phyloP scores from a whole-genome alignment of 495 filamentous ascomycete species.

The Pyrenopolyporus hunteri region DNA sequence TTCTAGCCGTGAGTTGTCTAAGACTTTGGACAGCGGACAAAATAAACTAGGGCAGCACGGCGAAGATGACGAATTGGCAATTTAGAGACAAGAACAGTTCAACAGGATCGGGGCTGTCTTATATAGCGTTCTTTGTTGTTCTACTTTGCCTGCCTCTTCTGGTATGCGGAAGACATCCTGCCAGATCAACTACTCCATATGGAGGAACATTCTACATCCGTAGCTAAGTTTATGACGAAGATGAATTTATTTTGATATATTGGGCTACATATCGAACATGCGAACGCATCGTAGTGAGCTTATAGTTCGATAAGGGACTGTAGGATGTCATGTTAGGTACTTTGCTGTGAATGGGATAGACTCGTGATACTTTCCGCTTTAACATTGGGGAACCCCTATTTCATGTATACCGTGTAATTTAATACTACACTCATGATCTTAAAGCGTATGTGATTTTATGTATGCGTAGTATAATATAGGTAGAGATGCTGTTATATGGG shows the following conservation, averaged over 20 bases:
- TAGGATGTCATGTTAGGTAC: constrained; percentile 33
- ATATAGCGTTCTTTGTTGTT: constrained; percentile 29
- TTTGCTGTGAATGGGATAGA: constrained; percentile 17
- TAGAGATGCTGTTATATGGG: too few relatives aligned
- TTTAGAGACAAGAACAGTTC: constrained; percentile 30
- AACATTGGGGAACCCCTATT: constrained; percentile 31
- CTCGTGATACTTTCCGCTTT: constrained; percentile 32
- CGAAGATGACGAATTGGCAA: constrained; percentile 15
- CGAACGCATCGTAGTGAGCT: constrained; percentile 14
- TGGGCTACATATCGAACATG: constrained; percentile 6
- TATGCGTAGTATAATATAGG: too few relatives aligned
- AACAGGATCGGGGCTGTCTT: constrained; percentile 29
- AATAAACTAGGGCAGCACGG: constrained; percentile 22
- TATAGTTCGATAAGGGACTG: constrained; percentile 11
- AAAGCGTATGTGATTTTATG: neutral
- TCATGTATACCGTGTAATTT: constrained; percentile 17
- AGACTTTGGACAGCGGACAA: constrained; percentile 23
- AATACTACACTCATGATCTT: neutral
- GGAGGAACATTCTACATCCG: constrained; percentile 7
- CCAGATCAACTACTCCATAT: constrained; percentile 6
- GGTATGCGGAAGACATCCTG: constrained; percentile 12
- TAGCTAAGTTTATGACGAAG: too few relatives aligned
- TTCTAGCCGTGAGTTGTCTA: constrained; percentile 28
- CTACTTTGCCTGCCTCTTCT: constrained; percentile 12
- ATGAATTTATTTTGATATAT: constrained; percentile 12